phyloP scores from a whole-genome alignment of 148 eudicot genomes.

The Rhododendron ovatum region DNA sequence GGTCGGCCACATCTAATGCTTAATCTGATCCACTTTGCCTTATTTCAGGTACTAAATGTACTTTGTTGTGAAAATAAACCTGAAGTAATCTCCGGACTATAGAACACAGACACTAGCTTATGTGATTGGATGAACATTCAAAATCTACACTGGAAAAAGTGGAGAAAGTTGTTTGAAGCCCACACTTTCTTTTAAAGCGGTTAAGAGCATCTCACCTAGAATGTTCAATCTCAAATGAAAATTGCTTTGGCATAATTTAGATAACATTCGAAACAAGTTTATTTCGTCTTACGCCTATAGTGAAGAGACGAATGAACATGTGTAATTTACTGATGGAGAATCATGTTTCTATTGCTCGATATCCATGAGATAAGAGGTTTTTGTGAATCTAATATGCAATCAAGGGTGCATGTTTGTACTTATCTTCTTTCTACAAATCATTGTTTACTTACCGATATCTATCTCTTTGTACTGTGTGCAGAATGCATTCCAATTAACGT shows the following conservation, averaged over 20 bases:
- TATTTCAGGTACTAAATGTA: slow-evolving; percentile 62
- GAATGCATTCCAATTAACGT: slow-evolving; percentile 93
- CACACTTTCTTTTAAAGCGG: background rate
- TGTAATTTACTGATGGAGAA: background rate
- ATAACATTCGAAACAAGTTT: background rate
- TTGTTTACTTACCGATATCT: slow-evolving; percentile 3
- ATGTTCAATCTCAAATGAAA: background rate
- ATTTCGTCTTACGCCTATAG: background rate
- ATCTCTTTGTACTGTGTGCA: slow-evolving; percentile 29
- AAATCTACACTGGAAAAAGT: background rate
- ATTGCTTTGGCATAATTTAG: background rate
- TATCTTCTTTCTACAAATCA: background rate
- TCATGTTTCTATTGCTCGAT: background rate
- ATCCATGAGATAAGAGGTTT: background rate
- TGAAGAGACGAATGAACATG: background rate
- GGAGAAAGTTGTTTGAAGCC: background rate
- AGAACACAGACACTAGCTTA: background rate
- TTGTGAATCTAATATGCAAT: background rate
- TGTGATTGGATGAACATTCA: background rate
- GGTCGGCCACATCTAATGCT: slow-evolving; percentile 70
- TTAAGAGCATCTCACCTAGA: background rate
- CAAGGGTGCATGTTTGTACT: background rate
- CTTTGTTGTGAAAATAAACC: background rate
- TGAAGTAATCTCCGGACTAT: background rate
- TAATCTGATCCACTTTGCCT: slow-evolving; percentile 67